Evolutionary conservation across 805 yeast genomes (phyloP).

Genomic region (Saccharomyces paradoxus): DNA sequence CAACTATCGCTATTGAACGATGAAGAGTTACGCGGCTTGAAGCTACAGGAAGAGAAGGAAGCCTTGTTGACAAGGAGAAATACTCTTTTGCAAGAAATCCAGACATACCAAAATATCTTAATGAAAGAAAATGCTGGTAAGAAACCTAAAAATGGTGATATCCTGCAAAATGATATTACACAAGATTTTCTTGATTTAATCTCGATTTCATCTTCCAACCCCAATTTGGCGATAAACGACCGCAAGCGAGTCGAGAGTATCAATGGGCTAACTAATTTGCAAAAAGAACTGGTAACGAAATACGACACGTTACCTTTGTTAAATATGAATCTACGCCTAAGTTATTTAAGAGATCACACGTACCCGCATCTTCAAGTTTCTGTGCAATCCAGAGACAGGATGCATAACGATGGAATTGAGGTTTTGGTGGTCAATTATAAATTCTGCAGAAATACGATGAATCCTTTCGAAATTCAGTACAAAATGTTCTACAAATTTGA

Average conservation of each 20-base stretch:
- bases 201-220: conserved; percentile 4
- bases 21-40: conserved; percentile 10
- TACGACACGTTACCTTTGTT: conserved; percentile 25
- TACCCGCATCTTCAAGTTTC: background rate
- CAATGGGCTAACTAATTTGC: conserved; percentile 14
- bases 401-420: background rate
- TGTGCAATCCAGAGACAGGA: background rate
- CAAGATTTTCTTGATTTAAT: conserved; percentile 7
- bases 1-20: conserved; percentile 5
- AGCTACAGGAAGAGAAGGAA: conserved; percentile 18
- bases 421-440: background rate
- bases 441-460: background rate
- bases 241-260: conserved; percentile 1
- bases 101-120: conserved; percentile 3
- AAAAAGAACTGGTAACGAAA: conserved; percentile 16
- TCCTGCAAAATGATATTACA: conserved; percentile 8
- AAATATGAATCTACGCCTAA: conserved; percentile 17
- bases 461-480: background rate
- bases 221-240: background rate
- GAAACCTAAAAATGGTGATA: background rate
- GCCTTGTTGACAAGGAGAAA: conserved; percentile 13
- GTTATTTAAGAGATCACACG: conserved; percentile 6
- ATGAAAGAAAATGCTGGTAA: background rate
- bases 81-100: conserved; percentile 13
- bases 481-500: background rate